Evolutionary conservation across 108 stramenopile species (phyloP).

Genomic region (Fragilariopsis cylindrus): DNA sequence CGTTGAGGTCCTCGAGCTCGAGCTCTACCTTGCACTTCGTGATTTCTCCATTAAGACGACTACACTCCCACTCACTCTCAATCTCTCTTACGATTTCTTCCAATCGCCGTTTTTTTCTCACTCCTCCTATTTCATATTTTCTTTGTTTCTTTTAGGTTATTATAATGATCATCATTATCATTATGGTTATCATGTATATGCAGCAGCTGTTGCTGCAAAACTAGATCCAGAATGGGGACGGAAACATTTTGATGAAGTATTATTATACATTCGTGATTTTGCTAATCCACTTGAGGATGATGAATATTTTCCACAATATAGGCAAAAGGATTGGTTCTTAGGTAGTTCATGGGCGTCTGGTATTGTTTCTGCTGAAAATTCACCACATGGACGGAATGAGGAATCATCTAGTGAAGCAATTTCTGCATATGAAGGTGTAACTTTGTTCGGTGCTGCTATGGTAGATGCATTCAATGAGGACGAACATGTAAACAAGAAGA

Average conservation of each 20-base stretch:
- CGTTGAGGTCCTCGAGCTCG: too few species aligned
- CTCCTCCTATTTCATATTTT: too few species aligned
- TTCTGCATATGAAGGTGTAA: constrained; percentile 85
- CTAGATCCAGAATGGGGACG: constrained; percentile 75
- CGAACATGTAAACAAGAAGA: constrained; percentile 35
- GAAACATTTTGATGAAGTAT: constrained; percentile 66
- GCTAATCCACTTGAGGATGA: constrained; percentile 77
- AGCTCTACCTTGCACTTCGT: too few species aligned
- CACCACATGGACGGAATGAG: constrained; percentile 86
- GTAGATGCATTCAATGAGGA: constrained; percentile 19
- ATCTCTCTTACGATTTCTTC: background rate
- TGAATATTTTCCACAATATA: constrained; percentile 72
- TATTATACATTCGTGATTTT: constrained; percentile 83
- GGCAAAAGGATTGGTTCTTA: constrained; percentile 80
- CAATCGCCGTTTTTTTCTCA: background rate
- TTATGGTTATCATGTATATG: constrained; percentile 87
- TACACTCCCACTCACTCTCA: background rate
- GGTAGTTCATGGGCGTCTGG: constrained; percentile 86
- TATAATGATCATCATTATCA: constrained; percentile 96
- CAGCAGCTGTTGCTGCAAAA: constrained; percentile 77
- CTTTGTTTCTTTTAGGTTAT: constrained; percentile 30
- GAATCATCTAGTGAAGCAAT: constrained; percentile 90
- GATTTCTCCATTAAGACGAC: background rate
- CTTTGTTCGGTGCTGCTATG: constrained; percentile 80
- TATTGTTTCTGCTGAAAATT: constrained; percentile 58